Conservation (phyloP, 495 filamentous ascomycete genomes). For the Daldinia concentrica region DNA sequence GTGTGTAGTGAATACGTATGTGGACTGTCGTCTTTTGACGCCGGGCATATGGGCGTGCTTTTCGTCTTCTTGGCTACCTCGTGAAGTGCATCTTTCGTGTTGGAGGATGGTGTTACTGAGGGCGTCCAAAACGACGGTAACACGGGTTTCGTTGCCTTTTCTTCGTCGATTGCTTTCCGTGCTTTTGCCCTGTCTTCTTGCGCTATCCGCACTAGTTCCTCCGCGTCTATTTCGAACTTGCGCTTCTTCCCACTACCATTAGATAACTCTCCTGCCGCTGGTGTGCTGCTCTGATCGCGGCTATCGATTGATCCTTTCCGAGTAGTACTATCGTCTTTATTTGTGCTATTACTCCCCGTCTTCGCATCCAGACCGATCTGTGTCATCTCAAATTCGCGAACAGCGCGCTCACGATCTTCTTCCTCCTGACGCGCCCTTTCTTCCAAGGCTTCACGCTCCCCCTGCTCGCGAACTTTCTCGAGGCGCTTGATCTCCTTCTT, state of each 20-base stretch:
- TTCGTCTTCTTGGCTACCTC: slow-evolving; percentile 72
- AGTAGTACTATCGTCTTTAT: slow-evolving; percentile 45
- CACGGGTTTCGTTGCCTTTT: slow-evolving; percentile 79
- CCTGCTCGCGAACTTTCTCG: slow-evolving; percentile 71
- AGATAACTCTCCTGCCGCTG: slow-evolving; percentile 1
- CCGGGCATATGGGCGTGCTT: slow-evolving; percentile 80
- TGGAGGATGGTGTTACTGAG: slow-evolving; percentile 75
- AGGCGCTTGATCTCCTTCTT: slow-evolving; percentile 90
- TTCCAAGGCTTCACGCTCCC: slow-evolving; percentile 64
- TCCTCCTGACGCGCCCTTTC: slow-evolving; percentile 62
- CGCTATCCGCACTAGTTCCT: slow-evolving; percentile 77
- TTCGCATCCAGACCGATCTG: slow-evolving; percentile 76
- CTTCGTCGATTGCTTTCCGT: slow-evolving; percentile 71
- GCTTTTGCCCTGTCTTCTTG: slow-evolving; percentile 74
- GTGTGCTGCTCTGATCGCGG: neutral
- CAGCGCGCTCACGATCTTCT: slow-evolving; percentile 65
- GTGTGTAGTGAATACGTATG: slow-evolving; percentile 86
- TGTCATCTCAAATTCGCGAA: slow-evolving; percentile 70
- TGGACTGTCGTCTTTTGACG: slow-evolving; percentile 70
- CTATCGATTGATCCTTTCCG: neutral
- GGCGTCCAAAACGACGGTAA: slow-evolving; percentile 96
- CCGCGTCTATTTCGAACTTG: slow-evolving; percentile 85
- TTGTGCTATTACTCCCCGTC: slow-evolving; percentile 29
- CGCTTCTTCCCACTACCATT: slow-evolving; percentile 58
- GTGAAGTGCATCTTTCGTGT: slow-evolving; percentile 59